phyloP scores from a whole-genome alignment of 1,284 basidiomycete species.

The Stygiomarasmius scandens region DNA sequence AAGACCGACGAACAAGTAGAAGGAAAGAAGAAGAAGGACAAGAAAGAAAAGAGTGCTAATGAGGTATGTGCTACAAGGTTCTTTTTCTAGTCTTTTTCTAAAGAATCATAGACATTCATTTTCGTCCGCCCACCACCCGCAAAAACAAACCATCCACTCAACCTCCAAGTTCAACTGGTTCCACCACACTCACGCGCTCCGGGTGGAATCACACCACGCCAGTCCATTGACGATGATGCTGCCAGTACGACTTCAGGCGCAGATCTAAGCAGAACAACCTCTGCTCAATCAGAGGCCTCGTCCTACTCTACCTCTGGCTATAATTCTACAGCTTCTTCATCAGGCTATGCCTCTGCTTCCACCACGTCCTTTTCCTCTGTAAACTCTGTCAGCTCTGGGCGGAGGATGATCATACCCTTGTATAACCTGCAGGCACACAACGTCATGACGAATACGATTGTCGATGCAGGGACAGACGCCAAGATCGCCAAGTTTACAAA shows the following conservation, averaged over 20 bases:
- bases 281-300: slow-evolving; percentile 19
- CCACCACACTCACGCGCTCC: slow-evolving; percentile 61
- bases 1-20: slow-evolving; percentile 28
- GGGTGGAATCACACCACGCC: slow-evolving; percentile 28
- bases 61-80: slow-evolving; percentile 83
- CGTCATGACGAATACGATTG: slow-evolving; percentile 88
- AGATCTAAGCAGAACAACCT: slow-evolving; percentile 17
- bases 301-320: slow-evolving; percentile 33
- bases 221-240: slow-evolving; percentile 36
- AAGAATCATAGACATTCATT: slow-evolving; percentile 80
- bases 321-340: slow-evolving; percentile 42
- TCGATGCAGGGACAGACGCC: slow-evolving; percentile 93
- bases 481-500: slow-evolving; percentile 91
- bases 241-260: slow-evolving; percentile 4
- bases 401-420: slow-evolving; percentile 86
- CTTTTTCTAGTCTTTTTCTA: slow-evolving; percentile 84
- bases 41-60: slow-evolving; percentile 52
- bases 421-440: slow-evolving; percentile 95
- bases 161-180: slow-evolving; percentile 92
- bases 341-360: slow-evolving; percentile 47
- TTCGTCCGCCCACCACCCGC: slow-evolving; percentile 85
- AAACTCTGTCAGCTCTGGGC: slow-evolving; percentile 47
- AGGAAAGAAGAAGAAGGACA: slow-evolving; percentile 33
- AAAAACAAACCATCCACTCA: slow-evolving; percentile 85
- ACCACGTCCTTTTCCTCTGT: slow-evolving; percentile 60